Evolutionary conservation across 208 protist genomes (phyloP), one percentile per base, ranked within the genome.

Genomic region (Acanthamoeba healyi): DNA sequence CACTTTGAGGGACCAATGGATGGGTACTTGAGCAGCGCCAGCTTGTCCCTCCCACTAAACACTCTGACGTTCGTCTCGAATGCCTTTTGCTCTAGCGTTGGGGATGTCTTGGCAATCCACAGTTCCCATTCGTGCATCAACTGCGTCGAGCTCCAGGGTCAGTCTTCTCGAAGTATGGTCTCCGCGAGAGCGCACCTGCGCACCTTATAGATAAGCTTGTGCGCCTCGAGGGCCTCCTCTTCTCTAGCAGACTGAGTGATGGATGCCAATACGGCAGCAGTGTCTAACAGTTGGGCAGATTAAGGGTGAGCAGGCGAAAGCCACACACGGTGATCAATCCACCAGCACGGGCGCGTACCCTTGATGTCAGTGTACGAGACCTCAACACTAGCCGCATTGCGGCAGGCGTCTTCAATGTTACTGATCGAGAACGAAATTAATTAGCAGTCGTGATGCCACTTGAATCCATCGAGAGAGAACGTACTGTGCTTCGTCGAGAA

Each of bases 381-480:
- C 67, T 94, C 72, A 46, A 74, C 22, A 42, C 87, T 94, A 44
- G 94, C 42, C 19, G 70, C 56, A 44, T 65, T 63, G 22, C 94
- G 34, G 26, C 67, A 94, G 24, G 90, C 94, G 88, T 95, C 92
- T 88, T 95, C 94, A n/a, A 95, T 95, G 42, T 95, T 95, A 44
- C 92, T 94, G 32, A 42, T 0, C 17, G 1, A 61, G 29, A 90
- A 19, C 49, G 24, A 56, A 7, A 26, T 17, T 24, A 24, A 38
- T 32, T 7, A 54, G 10, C 65, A 7, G 58, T 36, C 40, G 34
- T n/a, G n/a, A n/a, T n/a, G n/a, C n/a, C n/a, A n/a, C n/a, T n/a
- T n/a, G n/a, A n/a, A n/a, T n/a, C n/a, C n/a, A n/a, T n/a, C n/a
- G n/a, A n/a, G 24, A 36, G 38, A 56, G 14, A 2, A 72, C 65